These are phyloP conservation scores for Ceratobasidium sp. DNA, from an alignment of 1,284 basidiomycete genomes.

Conservation along the genomic window DNA sequence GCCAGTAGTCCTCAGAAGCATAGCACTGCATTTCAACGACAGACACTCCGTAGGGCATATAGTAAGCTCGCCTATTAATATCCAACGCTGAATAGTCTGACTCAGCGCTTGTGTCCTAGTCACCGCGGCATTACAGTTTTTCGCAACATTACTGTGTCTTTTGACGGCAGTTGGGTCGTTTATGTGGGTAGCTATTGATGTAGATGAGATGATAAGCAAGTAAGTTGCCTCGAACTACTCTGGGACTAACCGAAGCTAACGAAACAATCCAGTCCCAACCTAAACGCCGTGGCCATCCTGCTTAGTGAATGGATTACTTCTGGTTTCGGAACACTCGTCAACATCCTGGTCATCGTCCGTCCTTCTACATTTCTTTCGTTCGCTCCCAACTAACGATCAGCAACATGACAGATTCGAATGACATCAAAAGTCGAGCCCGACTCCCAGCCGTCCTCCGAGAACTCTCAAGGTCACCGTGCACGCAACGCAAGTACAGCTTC, in stretches of 20 bases:
- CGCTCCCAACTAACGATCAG: not conserved
- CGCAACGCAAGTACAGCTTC: no score
- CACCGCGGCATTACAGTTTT: constrained; percentile 5
- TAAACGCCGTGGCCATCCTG: constrained; percentile 9
- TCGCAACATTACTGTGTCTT: constrained; percentile 18
- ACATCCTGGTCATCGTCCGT: constrained; percentile 27
- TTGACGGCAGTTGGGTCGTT: constrained; percentile 2
- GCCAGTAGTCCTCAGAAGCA: no score
- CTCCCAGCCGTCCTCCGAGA: not conserved
- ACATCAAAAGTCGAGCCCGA: not conserved
- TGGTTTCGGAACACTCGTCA: constrained; percentile 1
- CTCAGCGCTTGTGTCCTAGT: not conserved
- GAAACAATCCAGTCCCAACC: not conserved
- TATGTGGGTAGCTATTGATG: constrained; percentile 18
- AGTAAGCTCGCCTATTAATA: not conserved
- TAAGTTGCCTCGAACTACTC: not conserved
- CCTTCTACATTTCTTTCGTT: not conserved
- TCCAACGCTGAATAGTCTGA: not conserved
- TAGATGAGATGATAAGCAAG: constrained; percentile 1
- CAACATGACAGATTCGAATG: constrained; percentile 8
- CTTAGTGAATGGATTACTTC: constrained; percentile 7
- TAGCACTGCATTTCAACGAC: not conserved
- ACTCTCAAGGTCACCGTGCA: not conserved
- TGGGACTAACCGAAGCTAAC: not conserved
- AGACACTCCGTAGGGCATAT: not conserved